These are phyloP conservation scores for Blepharisma japonicum DNA, from an alignment of 73 alveolate genomes.

Conservation along the genomic window DNA sequence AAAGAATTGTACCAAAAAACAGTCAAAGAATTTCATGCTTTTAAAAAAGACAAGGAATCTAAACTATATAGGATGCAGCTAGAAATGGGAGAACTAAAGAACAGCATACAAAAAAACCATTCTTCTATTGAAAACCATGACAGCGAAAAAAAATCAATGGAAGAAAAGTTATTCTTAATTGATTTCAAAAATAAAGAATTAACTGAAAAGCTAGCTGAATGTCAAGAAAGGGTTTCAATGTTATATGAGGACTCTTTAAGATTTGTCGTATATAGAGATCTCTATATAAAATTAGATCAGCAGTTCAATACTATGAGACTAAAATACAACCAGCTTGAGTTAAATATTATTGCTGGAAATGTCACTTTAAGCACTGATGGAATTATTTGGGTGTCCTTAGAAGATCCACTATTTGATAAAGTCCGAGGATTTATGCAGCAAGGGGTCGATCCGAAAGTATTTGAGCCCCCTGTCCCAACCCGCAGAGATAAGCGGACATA, in stretches of 20 bases:
- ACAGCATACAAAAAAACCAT: not conserved
- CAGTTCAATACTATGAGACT: not conserved
- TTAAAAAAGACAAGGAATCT: not conserved
- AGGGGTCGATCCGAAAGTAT: not conserved
- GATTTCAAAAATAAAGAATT: not conserved
- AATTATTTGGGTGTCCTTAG: not conserved
- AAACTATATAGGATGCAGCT: not conserved
- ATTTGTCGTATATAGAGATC: not conserved
- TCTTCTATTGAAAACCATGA: not conserved
- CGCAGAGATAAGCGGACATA: not conserved
- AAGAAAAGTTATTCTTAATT: not conserved
- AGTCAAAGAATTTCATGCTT: not conserved
- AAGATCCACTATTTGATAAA: conserved; percentile 1
- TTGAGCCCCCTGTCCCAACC: not conserved
- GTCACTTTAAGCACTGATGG: not conserved
- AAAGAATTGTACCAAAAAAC: not conserved
- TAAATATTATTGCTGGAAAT: not conserved
- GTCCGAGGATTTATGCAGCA: not conserved
- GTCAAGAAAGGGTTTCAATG: not conserved
- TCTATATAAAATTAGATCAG: not conserved
- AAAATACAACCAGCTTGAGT: conserved; percentile 15
- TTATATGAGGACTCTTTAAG: not conserved
- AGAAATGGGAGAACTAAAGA: not conserved
- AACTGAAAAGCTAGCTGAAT: not conserved
- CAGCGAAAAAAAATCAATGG: not conserved